Evolutionary conservation across 164 flowering plant species (phyloP), one percentile per base, ranked within the genome.

Genomic region (Magnolia changhungtana): DNA sequence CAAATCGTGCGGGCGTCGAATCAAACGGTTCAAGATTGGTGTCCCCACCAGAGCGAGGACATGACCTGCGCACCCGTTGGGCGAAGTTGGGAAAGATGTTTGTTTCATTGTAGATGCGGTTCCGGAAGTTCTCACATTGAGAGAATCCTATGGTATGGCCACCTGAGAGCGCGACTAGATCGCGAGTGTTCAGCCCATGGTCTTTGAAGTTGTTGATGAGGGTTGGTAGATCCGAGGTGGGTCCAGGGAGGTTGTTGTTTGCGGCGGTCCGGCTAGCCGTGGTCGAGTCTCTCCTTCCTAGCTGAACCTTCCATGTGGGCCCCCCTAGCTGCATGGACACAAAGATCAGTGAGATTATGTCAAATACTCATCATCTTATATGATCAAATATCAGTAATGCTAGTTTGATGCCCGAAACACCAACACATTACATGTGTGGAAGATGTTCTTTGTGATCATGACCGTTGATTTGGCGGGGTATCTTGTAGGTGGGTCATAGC

Each of bases 251-350:
- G 68, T 74, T 64, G 18, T 4, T 37, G 27, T 76, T 71, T 23
- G 77, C 80, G 1, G 21, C 71, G 7, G 2, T 74, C 20, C 14
- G 2, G 69, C 64, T 77, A 18, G 82, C 78, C 1, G 72, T 81
- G 31, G 69, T 76, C 18, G 83, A 75, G 71, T 83, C 82, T 65
- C 79, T 81, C 50, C 83, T 67, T 1, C 81, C 81, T 7, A 80
- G 58, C 16, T 1, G 45, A 10, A 83, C 80, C 1, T 55, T 18
- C 80, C 81, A 78, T 45, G 76, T 58, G 20, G 73, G 76, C 8
- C 80, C 80, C 5, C 75, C 76, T 63, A 80, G 24, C 79, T 82
- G 69, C 20, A 21, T 31, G 9, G 10, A 59, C 14, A 50, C 23
- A 24, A 37, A 37, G 45, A 37, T 37, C 5, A 37, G 45, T 37